phyloP scores from a whole-genome alignment of 192 early-diverging fungal genomes.

The Backusella psychrophila region DNA sequence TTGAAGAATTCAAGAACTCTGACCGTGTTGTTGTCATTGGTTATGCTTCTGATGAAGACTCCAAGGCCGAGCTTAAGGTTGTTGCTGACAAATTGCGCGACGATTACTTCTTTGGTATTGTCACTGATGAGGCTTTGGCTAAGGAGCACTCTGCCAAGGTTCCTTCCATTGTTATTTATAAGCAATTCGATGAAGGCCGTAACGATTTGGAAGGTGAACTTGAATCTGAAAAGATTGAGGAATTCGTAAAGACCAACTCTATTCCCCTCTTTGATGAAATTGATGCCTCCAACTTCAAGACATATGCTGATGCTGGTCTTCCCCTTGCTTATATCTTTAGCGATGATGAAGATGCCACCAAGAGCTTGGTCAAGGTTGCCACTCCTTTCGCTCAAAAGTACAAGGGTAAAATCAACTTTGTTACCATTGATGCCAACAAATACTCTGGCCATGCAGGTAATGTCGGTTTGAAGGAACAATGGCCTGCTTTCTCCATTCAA shows the following conservation, averaged over 20 bases:
- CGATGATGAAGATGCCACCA: slow-evolving; percentile 49
- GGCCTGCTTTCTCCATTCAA: slow-evolving; percentile 94
- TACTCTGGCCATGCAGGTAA: slow-evolving; percentile 86
- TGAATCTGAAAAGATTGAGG: slow-evolving; percentile 58
- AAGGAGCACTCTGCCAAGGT: slow-evolving; percentile 49
- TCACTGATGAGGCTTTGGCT: slow-evolving; percentile 59
- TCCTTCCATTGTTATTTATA: slow-evolving; percentile 81
- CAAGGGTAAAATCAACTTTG: slow-evolving; percentile 91
- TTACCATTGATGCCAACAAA: slow-evolving; percentile 85
- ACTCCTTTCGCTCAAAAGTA: slow-evolving; percentile 76
- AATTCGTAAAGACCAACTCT: slow-evolving; percentile 78
- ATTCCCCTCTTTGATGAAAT: slow-evolving; percentile 91
- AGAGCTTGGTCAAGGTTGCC: slow-evolving; percentile 53
- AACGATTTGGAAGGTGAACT: slow-evolving; percentile 47
- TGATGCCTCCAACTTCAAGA: slow-evolving; percentile 82
- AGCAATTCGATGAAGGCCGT: slow-evolving; percentile 90
- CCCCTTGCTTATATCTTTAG: slow-evolving; percentile 92
- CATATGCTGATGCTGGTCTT: slow-evolving; percentile 83
- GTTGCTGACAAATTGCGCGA: slow-evolving; percentile 84
- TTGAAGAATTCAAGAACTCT: slow-evolving; percentile 73
- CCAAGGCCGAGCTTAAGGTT: slow-evolving; percentile 61
- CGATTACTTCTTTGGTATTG: slow-evolving; percentile 81
- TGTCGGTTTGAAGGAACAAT: slow-evolving; percentile 86
- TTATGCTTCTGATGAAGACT: slow-evolving; percentile 67
- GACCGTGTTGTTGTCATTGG: slow-evolving; percentile 92